Base-by-base conservation (phyloP, 192 early-diverging fungal genomes). In the Coemansia sp. region DNA sequence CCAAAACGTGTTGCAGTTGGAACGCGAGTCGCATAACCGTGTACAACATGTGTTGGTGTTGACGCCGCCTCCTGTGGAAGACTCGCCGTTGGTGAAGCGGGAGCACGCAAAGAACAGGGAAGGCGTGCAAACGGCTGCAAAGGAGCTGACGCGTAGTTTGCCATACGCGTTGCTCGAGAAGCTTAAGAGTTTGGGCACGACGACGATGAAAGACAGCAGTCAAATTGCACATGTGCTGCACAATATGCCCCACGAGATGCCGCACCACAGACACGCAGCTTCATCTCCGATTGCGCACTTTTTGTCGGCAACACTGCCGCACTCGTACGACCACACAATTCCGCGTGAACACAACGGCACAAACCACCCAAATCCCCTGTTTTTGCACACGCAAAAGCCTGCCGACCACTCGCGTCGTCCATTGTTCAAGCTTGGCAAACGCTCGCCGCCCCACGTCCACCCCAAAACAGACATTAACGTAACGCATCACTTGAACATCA, bases 21-120 rank as follows among this genome's bases (percentile, higher is more conserved):
- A 79, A 60, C 77, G 68, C 63, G 77, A 79, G 58, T 79, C 77
- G 51, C 77, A 79, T 47, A 79, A 71, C 63, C 63, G 61, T 46
- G 57, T 71, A 14, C 63, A 51, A 18, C 51, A 68, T 51, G 65
- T 79, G 20, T 49, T 79, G 5, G 47, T 79, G 3, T 56, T 79
- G 23, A 74, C 77, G 0, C 77, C 77, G 42, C 77, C 77, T 31
- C 77, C 77, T 1, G 65, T 73, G 21, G 71, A 79, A 65, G 70
- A 79, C 56, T 63, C 63, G 62, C 77, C 77, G n/a, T 55, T 79
- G 61, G 71, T 79, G 23, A 58, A 36, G 21, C 42, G 65, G 37
- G 77, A 70, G n/a, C 63, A 59, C 25, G 46, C 20, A 6, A 55
- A 21, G 23, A 71, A 58, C 34, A 18, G 31, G 7, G 24, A n/a